A percentile compares a stretch with the other conserved stretches of the same genome.
Evolutionary conservation across 345 rosid genomes (phyloP).

Genomic region (Nephelium lappaceum): DNA sequence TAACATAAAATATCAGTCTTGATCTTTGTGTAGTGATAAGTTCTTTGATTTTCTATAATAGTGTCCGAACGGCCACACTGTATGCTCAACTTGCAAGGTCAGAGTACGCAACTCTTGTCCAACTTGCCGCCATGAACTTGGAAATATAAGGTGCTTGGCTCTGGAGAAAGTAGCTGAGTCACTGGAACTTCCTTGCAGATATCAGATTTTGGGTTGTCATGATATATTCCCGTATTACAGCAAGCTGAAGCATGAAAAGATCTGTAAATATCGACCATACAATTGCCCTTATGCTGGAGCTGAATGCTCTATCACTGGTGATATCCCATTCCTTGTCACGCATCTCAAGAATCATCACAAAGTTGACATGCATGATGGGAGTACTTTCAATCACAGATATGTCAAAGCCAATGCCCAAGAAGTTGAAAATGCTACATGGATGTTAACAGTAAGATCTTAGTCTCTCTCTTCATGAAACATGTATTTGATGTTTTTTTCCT

Average conservation of each 20-base stretch:
- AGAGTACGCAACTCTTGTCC: constrained; percentile 81
- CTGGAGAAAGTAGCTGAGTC: constrained; percentile 88
- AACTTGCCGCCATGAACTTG: constrained; percentile 84
- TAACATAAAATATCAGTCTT: neutral
- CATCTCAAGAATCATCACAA: constrained; percentile 90
- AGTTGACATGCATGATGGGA: constrained; percentile 91
- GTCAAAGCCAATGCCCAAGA: constrained; percentile 83
- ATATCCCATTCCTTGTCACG: constrained; percentile 61
- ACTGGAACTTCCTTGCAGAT: constrained; percentile 77
- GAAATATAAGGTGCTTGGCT: constrained; percentile 88
- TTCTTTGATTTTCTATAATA: constrained; percentile 30
- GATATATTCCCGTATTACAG: constrained; percentile 80
- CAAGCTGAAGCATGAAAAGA: constrained; percentile 82
- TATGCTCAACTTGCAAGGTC: constrained; percentile 74
- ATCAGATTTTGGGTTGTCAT: constrained; percentile 69
- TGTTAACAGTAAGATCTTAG: constrained; percentile 71
- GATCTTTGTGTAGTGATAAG: constrained; percentile 10
- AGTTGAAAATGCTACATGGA: constrained; percentile 95
- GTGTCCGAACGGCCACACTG: constrained; percentile 92
- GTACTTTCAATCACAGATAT: constrained; percentile 86
- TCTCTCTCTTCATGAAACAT: neutral
- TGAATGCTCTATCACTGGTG: constrained; percentile 82
- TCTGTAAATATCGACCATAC: constrained; percentile 72
- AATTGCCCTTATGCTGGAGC: constrained; percentile 89
- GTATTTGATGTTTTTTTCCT: neutral